Percentiles rank a stretch among this genome's conserved stretches.
Evolutionary conservation across 176 grass and related monocot species (phyloP).

Genomic region (Canna indica): DNA sequence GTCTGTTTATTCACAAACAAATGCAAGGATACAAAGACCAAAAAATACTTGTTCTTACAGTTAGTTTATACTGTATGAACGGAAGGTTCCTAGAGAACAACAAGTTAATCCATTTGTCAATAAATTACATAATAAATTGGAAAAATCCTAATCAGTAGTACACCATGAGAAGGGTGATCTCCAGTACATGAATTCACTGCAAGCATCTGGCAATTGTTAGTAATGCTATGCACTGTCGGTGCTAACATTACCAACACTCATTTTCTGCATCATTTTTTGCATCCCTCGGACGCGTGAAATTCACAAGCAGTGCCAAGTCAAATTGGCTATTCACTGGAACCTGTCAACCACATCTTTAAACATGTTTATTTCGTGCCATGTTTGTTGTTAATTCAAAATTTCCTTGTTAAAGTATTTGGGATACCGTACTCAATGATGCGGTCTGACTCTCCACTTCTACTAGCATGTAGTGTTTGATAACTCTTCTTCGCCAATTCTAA

Average conservation of each 20-base stretch:
- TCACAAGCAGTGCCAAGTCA: not conserved
- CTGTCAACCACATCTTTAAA: not conserved
- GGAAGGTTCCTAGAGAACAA: too few species aligned
- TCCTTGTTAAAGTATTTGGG: not conserved
- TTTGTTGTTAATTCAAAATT: not conserved
- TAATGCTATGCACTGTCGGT: not conserved
- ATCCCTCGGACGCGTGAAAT: not conserved
- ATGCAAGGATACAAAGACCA: not conserved
- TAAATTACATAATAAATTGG: not conserved
- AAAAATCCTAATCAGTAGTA: not conserved
- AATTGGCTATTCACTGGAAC: not conserved
- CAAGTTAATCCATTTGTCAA: too few species aligned
- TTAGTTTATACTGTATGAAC: not conserved
- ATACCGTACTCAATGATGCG: not conserved
- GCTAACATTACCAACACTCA: too few species aligned
- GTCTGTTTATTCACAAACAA: not conserved
- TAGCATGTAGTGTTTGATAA: not conserved
- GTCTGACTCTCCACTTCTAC: not conserved
- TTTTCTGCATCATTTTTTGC: slow-evolving; percentile 2
- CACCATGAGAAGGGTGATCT: not conserved
- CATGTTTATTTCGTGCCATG: not conserved
- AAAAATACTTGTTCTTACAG: not conserved
- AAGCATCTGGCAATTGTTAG: not conserved
- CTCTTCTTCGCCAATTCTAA: not conserved
- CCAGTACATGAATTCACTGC: not conserved